Evolutionary conservation across 108 stramenopile species (phyloP), one percentile per base, ranked within the genome.

Genomic region (Fragilaria crotonensis): DNA sequence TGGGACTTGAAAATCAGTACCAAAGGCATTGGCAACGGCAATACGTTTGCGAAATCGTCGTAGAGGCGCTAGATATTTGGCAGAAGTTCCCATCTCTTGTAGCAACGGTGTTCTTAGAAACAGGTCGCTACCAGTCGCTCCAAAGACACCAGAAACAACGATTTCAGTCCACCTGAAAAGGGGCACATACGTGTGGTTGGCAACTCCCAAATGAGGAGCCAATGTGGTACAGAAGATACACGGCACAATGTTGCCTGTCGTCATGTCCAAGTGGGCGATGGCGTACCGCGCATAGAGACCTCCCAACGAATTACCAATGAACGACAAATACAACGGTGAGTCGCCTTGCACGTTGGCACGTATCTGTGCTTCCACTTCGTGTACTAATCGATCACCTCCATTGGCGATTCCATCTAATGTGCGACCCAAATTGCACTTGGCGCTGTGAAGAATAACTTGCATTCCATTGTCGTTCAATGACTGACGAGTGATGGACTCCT

Each of bases 1-100:
- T 11, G 90, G 90, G 5, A 91, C 90, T 59, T 78, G 79, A 73
- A 91, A 87, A 53, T 91, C 86, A 27, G 90, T 91, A 5, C 72
- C 74, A 64, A 67, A 78, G 1, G 76, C 86, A 75, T 85, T 85
- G 33, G 82, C 80, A 59, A 87, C 81, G 23, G 90, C 90, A 41
- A 91, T 76, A n/a, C 90, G 71, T 50, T 73, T 70, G n/a, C 58
- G 69, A 73, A 91, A 91, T 1, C 26, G 33, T 18, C 33, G 30
- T 4, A 91, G 72, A n/a, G 90, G 90, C n/a, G 58, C 31, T n/a
- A 84, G 22, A 62, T 69, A 91, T 45, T 45, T 54, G 0, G 60
- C 47, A 3, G 63, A 48, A 0, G 63, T 66, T 27, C 72, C 57
- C 80, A 91, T 68, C 5, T 68, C 63, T 19, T 75, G 59, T 0